phyloP scores from a whole-genome alignment of 148 eudicot genomes.

The Polygonum maritimum region DNA sequence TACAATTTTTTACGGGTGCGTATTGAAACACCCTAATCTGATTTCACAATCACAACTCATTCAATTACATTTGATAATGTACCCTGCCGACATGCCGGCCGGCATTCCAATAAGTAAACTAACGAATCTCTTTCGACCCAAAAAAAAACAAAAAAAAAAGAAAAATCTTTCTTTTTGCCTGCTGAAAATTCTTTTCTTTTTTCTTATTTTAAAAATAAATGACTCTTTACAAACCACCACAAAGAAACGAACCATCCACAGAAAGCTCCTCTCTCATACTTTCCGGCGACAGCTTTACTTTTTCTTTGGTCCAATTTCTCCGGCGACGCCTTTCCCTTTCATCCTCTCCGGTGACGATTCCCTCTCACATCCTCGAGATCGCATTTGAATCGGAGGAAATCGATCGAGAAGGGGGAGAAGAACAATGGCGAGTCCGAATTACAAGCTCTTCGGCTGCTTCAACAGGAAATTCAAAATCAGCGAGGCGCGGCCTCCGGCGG shows the following conservation, averaged over 20 bases:
- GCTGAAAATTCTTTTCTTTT: background rate
- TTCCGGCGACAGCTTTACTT: background rate
- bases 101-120: background rate
- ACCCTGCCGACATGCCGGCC: background rate
- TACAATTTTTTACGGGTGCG: too few species aligned
- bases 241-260: background rate
- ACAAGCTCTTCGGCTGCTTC: conserved; percentile 73
- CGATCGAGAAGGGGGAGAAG: background rate
- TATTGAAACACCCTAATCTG: too few species aligned
- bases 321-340: background rate
- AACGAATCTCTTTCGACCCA: background rate
- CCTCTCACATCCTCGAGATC: background rate
- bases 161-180: background rate
- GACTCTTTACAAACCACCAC: background rate
- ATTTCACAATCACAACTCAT: background rate
- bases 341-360: background rate
- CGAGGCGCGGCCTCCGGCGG: conserved; percentile 61
- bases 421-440: conserved; percentile 24
- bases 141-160: too few species aligned
- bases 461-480: conserved; percentile 68
- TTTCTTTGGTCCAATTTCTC: background rate
- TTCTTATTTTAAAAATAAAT: background rate
- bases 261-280: background rate
- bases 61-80: background rate
- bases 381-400: background rate